A percentile compares a stretch with the other conserved stretches of the same genome.
phyloP scores from a whole-genome alignment of 306 rosid genomes.

The Comarum palustre region DNA sequence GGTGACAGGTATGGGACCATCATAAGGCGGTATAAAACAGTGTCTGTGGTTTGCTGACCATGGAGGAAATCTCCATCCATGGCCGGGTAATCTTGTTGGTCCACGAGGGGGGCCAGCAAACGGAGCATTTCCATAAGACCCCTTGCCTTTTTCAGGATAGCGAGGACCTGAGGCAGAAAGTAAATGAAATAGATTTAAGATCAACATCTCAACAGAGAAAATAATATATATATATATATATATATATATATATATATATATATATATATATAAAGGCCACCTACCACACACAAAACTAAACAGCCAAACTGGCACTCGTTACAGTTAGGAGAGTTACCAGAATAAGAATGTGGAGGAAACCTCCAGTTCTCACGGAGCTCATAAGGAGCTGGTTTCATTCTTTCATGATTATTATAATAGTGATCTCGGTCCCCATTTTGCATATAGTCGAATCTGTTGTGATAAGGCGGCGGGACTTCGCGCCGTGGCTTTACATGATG shows the following conservation, averaged over 20 bases:
- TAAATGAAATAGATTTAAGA: constrained; percentile 11
- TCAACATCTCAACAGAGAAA: constrained; percentile 13
- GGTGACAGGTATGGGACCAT: constrained; percentile 65
- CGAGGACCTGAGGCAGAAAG: constrained; percentile 49
- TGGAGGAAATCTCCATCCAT: constrained; percentile 81
- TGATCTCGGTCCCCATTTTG: constrained; percentile 69
- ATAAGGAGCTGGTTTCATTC: constrained; percentile 64
- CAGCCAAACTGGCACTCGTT: neutral
- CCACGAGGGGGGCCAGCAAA: constrained; percentile 72
- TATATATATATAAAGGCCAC: too few relatives aligned
- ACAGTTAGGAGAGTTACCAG: constrained; percentile 45
- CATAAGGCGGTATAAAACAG: constrained; percentile 70
- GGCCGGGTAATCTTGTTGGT: constrained; percentile 56
- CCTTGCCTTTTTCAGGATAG: constrained; percentile 53
- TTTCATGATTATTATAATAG: constrained; percentile 72
- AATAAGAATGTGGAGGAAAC: constrained; percentile 45
- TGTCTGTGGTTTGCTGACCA: constrained; percentile 60
- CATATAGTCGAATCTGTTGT: constrained; percentile 52
- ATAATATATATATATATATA: too few relatives aligned
- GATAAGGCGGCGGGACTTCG: constrained; percentile 60
- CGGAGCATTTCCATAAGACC: constrained; percentile 42
- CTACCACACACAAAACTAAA: constrained; percentile 18
- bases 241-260: too few relatives aligned
- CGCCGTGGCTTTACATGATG: constrained; percentile 54
- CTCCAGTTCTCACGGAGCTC: constrained; percentile 72